Base-by-base conservation (phyloP, 257 asterid genomes). In the Cruciata laevipes region DNA sequence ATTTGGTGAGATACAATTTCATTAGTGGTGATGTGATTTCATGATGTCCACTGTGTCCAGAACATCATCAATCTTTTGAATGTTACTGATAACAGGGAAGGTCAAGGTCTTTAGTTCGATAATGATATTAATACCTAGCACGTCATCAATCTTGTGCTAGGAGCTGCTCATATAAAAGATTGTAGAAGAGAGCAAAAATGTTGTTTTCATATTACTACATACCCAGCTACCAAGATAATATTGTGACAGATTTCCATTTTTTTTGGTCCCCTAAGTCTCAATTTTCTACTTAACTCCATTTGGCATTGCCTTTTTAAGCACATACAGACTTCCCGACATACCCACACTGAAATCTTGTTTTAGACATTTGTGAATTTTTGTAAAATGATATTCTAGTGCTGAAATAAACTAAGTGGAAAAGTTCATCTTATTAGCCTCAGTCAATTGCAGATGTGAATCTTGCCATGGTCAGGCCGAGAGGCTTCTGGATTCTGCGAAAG, bases 401-500 rank as follows among this genome's bases (percentile, higher is more conserved):
- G 20, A 23, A 38, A 62, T 2, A 16, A 12, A 25, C 0, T 63
- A 33, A 17, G 30, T 35, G 12, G 57, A 14, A 14, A 18, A 14
- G 66, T 65, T 75, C 21, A 7, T 63, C 11, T 37, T 23, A 56
- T 25, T 61, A 18, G 56, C 52, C 62, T 64, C 71, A 13, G 57
- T 69, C 60, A 31, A 70, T 44, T 74, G 74, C 89, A 93, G 99
- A 82, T 93, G 99, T 82, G 99, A 93, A 78, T 93, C 97, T 76
- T 93, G 97, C 74, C 96, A 93, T 73, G 99, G 97, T 78, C 99
- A 93, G 78, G 90, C 99, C 58, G 99, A 93, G 69, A 90, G 99
- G 84, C 96, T 93, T 76, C 97, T 93, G 63, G 96, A 93, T 82
- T 93, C 99, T 69, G 99, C 99, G 33, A 93, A 76, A 83, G 97